Base-by-base conservation (phyloP, 2,329 filamentous ascomycete species). In the Colletotrichum tamarilloi region DNA sequence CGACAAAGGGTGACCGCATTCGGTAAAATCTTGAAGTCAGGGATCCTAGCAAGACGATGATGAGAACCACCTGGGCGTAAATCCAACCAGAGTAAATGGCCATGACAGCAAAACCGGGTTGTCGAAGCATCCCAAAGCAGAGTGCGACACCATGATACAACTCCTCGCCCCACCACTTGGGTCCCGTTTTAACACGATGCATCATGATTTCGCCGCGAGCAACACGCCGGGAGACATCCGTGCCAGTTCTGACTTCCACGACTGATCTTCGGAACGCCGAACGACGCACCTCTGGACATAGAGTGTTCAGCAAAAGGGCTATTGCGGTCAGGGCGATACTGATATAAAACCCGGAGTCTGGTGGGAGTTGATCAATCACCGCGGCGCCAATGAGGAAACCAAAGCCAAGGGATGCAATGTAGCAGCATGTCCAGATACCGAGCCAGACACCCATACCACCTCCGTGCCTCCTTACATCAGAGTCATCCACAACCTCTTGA, bases 381-480 rank as follows among this genome's bases (percentile, higher is more conserved):
- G 87, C 83, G 12, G 93, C 92, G 4, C 94, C 94, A 52, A 94
- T 85, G 70, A 93, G 83, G 78, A 95, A 95, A 0, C 94, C 93
- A 49, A 94, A 79, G 0, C 91, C 90, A 26, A 95, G 86, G 26
- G 92, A 94, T 6, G 91, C 92, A 77, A 94, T 90, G 81, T 90
- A 93, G 79, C 92, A 94, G 90, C 92, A 95, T 0, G 92, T 92
- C 92, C 93, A 95, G 67, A 93, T 86, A 1, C 92, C 92, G 11
- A 95, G 85, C 94, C 93, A 95, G n/a, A 93, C 84, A 0, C 94
- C 94, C 84, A 95, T 92, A 0, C 94, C 93, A 14, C 93, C 93
- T 8, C 94, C 94, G 78, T 95, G 92, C 53, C 93, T 87, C 67
- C 93, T 89, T 22, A 93, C 89, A 80, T 95, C 93, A 76, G 89